Conservation (phyloP, 495 filamentous ascomycete species). For the Lepidopterella palustris region DNA sequence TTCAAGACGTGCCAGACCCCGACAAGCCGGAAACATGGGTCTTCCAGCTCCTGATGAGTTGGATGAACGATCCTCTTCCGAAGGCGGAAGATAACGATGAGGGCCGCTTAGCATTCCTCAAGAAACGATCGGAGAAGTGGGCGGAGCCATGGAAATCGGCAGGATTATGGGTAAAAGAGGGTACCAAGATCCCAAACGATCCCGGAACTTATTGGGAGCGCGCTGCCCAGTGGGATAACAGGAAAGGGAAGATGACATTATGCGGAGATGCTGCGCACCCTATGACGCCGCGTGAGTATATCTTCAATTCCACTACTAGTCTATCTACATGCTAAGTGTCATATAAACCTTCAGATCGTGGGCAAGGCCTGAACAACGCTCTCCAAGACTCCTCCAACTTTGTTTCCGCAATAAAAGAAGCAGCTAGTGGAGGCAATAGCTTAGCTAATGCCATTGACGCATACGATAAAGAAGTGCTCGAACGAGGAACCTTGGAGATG, state of each 20-base stretch:
- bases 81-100: constrained; percentile 18
- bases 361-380: constrained; percentile 18
- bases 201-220: constrained; percentile 20
- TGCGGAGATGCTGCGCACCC: constrained; percentile 22
- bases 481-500: constrained; percentile 16
- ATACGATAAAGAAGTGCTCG: constrained; percentile 17
- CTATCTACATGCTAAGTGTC: not conserved
- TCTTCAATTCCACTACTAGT: not conserved
- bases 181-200: constrained; percentile 16
- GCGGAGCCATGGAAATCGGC: constrained; percentile 19
- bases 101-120: constrained; percentile 21
- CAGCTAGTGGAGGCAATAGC: not conserved
- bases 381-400: constrained; percentile 11
- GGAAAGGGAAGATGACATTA: constrained; percentile 11
- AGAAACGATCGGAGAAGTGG: constrained; percentile 3
- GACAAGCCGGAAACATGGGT: constrained; percentile 43
- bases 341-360: constrained; percentile 3
- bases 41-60: constrained; percentile 28
- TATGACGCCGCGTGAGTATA: constrained; percentile 13
- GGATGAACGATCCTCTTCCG: constrained; percentile 17
- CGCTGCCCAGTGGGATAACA: constrained; percentile 11
- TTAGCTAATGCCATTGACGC: constrained; percentile 8
- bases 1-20: constrained; percentile 40
- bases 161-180: constrained; percentile 14
- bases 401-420: constrained; percentile 3